phyloP scores from a whole-genome alignment of 73 alveolate genomes.

The Effrenium voratum region DNA sequence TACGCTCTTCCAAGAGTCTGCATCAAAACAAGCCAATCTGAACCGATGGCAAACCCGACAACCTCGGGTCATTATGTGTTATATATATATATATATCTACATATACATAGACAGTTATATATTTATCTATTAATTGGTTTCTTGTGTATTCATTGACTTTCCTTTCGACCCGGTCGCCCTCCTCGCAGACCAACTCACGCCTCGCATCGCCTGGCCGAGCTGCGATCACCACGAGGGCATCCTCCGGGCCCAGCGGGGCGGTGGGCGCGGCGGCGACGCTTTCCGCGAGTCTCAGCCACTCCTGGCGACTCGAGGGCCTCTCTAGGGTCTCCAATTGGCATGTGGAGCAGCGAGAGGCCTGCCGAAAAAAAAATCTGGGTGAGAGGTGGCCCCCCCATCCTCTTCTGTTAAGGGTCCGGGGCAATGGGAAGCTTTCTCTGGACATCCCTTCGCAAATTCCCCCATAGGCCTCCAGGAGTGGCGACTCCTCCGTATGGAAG shows the following conservation, averaged over 20 bases:
- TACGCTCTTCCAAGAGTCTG: background rate
- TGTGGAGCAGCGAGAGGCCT: no score
- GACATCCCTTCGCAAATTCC: no score
- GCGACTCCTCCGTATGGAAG: constrained; percentile 65
- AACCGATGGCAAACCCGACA: background rate
- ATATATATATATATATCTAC: background rate
- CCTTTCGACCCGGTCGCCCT: background rate
- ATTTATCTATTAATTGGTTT: no score
- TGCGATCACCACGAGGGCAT: constrained; percentile 60
- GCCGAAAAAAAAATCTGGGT: no score
- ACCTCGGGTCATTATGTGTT: background rate
- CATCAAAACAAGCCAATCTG: background rate
- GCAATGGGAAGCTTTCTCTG: no score
- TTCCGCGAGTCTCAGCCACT: constrained; percentile 43
- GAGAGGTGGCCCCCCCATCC: no score
- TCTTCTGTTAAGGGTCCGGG: no score
- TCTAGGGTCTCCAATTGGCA: no score
- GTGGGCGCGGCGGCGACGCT: background rate
- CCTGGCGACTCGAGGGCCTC: no score
- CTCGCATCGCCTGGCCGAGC: background rate
- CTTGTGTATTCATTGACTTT: background rate
- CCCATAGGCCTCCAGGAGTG: constrained; percentile 54
- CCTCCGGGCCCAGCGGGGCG: constrained; percentile 18
- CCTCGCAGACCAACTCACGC: no score
- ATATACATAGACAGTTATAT: background rate